These are phyloP conservation scores for Salix exigua DNA, from an alignment of 345 rosid species.

Conservation along the genomic window DNA sequence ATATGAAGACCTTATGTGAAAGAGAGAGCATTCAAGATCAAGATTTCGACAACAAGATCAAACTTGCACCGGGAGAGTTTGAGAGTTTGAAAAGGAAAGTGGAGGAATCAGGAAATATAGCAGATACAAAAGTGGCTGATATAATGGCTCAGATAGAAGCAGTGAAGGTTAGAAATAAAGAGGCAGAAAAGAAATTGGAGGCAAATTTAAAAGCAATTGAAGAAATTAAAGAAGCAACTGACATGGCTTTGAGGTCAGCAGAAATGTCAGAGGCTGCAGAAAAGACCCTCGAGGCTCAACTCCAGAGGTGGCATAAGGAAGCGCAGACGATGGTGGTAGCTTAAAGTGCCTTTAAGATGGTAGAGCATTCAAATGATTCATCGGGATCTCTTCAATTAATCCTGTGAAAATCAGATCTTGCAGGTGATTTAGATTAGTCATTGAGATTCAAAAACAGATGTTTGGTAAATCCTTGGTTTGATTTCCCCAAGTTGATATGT, in stretches of 20 bases:
- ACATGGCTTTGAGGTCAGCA: slow-evolving; percentile 63
- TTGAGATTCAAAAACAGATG: neutral
- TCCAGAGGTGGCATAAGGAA: slow-evolving; percentile 51
- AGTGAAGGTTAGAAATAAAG: slow-evolving; percentile 38
- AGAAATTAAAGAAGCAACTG: slow-evolving; percentile 69
- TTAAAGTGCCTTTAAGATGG: neutral
- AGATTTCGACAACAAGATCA: slow-evolving; percentile 35
- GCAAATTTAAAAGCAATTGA: slow-evolving; percentile 50
- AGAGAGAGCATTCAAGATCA: slow-evolving; percentile 22
- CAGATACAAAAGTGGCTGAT: slow-evolving; percentile 45
- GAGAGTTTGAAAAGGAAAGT: slow-evolving; percentile 48
- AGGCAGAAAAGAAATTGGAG: slow-evolving; percentile 43
- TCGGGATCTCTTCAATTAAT: neutral
- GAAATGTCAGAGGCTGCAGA: slow-evolving; percentile 68
- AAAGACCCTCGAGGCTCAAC: slow-evolving; percentile 57
- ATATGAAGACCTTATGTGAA: slow-evolving; percentile 46
- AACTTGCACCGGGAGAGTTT: slow-evolving; percentile 49
- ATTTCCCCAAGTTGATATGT: neutral
- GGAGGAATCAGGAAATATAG: slow-evolving; percentile 41
- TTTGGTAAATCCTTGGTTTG: neutral
- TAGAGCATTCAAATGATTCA: neutral
- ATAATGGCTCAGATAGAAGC: slow-evolving; percentile 45
- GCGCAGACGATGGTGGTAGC: neutral
- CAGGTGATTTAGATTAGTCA: neutral
- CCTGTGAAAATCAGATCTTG: neutral